Evolutionary conservation across 108 stramenopile species (phyloP), one percentile per base, ranked within the genome.

Genomic region (Stephanodiscus minutulus): DNA sequence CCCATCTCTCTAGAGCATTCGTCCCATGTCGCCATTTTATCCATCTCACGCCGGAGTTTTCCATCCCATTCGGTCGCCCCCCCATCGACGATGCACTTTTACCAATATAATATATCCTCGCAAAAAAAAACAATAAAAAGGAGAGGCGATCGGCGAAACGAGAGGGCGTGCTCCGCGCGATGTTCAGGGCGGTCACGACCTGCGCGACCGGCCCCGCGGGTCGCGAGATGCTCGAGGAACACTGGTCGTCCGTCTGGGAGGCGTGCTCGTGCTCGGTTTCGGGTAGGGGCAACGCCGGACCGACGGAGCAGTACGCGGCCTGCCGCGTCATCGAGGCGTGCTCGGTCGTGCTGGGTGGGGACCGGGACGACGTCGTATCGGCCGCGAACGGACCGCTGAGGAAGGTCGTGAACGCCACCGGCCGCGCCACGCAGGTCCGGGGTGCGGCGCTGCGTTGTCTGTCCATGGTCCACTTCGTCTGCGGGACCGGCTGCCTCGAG

Each of bases 291-390:
- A 64, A 56, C n/a, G 49, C 79, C 22, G 62, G 73, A 1, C 88
- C 92, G 25, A 59, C 86, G 22, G 91, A 92, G 72, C 93, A 92
- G 73, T 95, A 95, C 73, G 94, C 94, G 3, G 86, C 89, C 7
- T 95, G 94, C 73, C 87, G 94, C 13, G 79, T 85, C 0, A 43
- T 95, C 41, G 94, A 92, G 70, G 91, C 87, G 36, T 72, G 66
- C 21, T 85, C 87, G 1, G 81, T 95, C 1, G 55, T 95, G 25
- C 58, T 94, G n/a, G 72, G 61, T 2, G 64, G 39, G 36, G 85
- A 88, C 43, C 59, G 76, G 18, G 86, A 87, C 53, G 88, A 86
- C 28, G 85, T 85, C 33, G 82, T 77, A 52, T 81, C 86, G 49
- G 39, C 59, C 5, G 44, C 89, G 11, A 69, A 83, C 25, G 70